Evolutionary conservation across 2,329 filamentous ascomycete species (phyloP).

Genomic region (Aspergillus pseudotamarii): DNA sequence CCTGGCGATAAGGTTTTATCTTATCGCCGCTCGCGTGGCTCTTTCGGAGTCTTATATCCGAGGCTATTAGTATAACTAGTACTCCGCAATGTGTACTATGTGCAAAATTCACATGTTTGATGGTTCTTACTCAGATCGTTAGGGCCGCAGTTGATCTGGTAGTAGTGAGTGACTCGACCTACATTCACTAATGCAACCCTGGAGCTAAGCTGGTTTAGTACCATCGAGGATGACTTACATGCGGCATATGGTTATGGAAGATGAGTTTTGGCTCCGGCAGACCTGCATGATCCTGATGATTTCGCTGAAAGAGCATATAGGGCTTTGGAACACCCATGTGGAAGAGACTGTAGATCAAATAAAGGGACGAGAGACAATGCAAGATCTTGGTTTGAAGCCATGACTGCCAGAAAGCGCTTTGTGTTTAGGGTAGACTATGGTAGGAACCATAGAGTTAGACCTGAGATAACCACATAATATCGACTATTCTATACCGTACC

Average conservation of each 20-base stretch:
- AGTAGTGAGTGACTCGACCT: too few species aligned
- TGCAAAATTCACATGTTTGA: too few species aligned
- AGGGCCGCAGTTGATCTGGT: too few species aligned
- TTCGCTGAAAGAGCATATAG: not conserved
- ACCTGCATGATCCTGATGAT: too few species aligned
- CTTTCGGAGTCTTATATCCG: too few species aligned
- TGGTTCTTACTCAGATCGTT: too few species aligned
- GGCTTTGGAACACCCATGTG: not conserved
- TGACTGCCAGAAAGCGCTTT: not conserved
- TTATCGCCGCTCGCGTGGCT: too few species aligned
- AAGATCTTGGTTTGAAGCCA: not conserved
- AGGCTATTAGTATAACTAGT: too few species aligned
- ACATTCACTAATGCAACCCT: too few species aligned
- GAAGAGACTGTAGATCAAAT: not conserved
- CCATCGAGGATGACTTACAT: not conserved
- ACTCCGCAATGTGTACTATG: too few species aligned
- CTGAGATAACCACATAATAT: not conserved
- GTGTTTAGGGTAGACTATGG: not conserved
- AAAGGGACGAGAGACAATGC: not conserved
- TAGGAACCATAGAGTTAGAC: not conserved
- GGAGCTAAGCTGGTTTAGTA: too few species aligned
- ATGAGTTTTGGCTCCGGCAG: not conserved
- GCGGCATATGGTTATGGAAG: not conserved
- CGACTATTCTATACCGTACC: not conserved
- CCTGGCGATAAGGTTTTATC: too few species aligned